A percentile compares a stretch with the other conserved stretches of the same genome.
phyloP scores from a whole-genome alignment of 2,329 filamentous ascomycete species.

The Pyricularia sp. region DNA sequence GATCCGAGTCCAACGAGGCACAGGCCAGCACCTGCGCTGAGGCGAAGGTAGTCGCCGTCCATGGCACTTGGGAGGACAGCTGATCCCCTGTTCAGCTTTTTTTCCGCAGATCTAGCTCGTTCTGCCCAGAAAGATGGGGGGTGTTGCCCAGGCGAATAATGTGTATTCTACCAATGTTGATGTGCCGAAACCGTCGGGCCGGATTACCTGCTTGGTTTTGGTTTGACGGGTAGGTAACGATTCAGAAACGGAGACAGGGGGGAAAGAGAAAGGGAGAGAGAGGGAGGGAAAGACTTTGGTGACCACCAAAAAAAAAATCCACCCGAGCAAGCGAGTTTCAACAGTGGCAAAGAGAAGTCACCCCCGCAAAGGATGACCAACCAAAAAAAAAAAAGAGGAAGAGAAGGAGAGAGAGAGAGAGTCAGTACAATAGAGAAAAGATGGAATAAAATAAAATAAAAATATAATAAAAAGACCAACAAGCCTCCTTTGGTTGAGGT shows the following conservation, averaged over 20 bases:
- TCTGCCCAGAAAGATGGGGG: not conserved
- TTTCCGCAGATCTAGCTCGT: not conserved
- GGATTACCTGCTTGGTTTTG: not conserved
- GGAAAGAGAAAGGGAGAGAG: not conserved
- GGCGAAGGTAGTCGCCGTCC: constrained; percentile 17
- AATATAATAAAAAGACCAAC: not conserved
- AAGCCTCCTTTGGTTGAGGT: not conserved
- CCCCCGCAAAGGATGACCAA: not conserved
- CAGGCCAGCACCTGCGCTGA: constrained; percentile 16
- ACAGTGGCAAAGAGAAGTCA: constrained; percentile 1
- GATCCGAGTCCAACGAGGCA: constrained; percentile 20
- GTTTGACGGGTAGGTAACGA: not conserved
- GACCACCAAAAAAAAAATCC: not conserved
- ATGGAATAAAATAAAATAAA: not conserved
- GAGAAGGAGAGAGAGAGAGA: not conserved
- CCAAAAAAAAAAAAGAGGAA: not conserved
- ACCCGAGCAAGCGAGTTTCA: not conserved
- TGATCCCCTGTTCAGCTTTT: not conserved
- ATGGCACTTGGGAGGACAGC: constrained; percentile 12
- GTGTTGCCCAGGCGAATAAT: not conserved
- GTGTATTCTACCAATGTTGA: not conserved
- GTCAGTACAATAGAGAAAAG: too few species aligned
- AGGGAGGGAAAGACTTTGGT: not conserved
- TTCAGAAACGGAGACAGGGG: not conserved
- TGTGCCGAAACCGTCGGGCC: not conserved